A percentile compares a stretch with the other conserved stretches of the same genome.
Evolutionary conservation across 2,329 filamentous ascomycete genomes (phyloP).

Genomic region (Onygenales sp.): DNA sequence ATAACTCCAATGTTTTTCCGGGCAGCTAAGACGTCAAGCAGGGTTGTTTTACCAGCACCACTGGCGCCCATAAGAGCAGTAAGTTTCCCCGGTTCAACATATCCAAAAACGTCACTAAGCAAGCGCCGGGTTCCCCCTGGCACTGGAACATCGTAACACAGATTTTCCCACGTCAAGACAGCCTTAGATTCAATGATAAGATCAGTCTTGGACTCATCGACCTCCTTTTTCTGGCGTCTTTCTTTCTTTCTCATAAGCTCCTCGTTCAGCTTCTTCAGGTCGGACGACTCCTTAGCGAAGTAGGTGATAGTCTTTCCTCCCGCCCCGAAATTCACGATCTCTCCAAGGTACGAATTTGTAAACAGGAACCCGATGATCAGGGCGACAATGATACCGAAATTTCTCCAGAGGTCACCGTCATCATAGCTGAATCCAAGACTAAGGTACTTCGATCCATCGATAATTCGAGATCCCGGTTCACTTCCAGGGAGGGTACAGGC

Average conservation of each 20-base stretch:
- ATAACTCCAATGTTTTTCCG: conserved; percentile 85
- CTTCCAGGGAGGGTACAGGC: conserved; percentile 60
- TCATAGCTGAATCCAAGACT: conserved; percentile 48
- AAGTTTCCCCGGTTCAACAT: conserved; percentile 88
- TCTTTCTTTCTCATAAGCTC: conserved; percentile 31
- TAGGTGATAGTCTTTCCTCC: conserved; percentile 34
- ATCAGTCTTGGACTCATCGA: conserved; percentile 32
- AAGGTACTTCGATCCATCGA: conserved; percentile 53
- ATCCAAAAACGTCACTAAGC: conserved; percentile 78
- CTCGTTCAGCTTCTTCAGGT: conserved; percentile 28
- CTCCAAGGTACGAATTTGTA: conserved; percentile 31
- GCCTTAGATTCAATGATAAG: conserved; percentile 30
- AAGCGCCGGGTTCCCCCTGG: conserved; percentile 69
- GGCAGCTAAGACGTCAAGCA: conserved; percentile 76
- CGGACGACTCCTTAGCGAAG: conserved; percentile 26
- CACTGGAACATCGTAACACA: conserved; percentile 74
- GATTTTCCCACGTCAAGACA: conserved; percentile 76
- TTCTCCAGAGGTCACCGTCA: conserved; percentile 55
- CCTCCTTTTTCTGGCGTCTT: conserved; percentile 24
- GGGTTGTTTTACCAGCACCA: conserved; percentile 84
- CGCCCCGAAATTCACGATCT: conserved; percentile 28
- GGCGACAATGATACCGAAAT: conserved; percentile 59
- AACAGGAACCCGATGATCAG: conserved; percentile 53
- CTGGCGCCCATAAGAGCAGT: conserved; percentile 86
- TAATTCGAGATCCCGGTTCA: conserved; percentile 39